These are phyloP conservation scores for Telfairia occidentalis DNA, from an alignment of 331 rosid species.

Conservation along the genomic window DNA sequence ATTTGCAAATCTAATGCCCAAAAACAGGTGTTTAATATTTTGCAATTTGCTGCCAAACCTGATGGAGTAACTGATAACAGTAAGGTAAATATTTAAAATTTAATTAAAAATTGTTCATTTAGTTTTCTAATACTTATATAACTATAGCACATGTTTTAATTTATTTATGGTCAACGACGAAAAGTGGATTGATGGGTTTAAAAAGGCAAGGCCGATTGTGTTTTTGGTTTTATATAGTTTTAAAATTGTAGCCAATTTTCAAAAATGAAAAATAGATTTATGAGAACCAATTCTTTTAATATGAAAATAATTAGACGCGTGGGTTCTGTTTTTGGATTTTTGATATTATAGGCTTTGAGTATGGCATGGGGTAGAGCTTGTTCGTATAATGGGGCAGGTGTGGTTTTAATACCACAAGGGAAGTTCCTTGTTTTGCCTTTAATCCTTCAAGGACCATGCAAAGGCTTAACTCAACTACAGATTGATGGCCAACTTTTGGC, in stretches of 20 bases:
- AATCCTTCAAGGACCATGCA: slow-evolving; percentile 34
- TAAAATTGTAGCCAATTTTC: too few relatives aligned
- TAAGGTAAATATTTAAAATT: not conserved
- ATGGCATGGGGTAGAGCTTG: slow-evolving; percentile 26
- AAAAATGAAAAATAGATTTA: not conserved
- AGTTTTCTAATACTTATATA: not conserved
- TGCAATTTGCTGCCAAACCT: not conserved
- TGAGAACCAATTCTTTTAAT: too few relatives aligned
- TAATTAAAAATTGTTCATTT: not conserved
- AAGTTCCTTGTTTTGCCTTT: slow-evolving; percentile 19
- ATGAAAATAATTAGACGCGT: not conserved
- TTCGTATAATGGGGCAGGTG: not conserved
- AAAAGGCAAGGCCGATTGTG: too few relatives aligned
- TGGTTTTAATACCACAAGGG: slow-evolving; percentile 37
- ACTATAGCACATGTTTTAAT: too few relatives aligned
- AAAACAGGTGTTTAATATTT: not conserved
- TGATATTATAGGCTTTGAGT: slow-evolving; percentile 14
- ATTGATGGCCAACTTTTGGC: slow-evolving; percentile 33
- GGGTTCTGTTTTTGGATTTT: not conserved
- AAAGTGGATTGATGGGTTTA: too few relatives aligned
- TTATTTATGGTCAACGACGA: too few relatives aligned
- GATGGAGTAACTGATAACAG: not conserved
- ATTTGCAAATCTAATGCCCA: not conserved
- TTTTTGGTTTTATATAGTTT: too few relatives aligned
- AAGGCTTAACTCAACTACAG: slow-evolving; percentile 20